Evolutionary conservation across 192 early-diverging fungal species (phyloP).

Genomic region (Backusella liffmaniae): DNA sequence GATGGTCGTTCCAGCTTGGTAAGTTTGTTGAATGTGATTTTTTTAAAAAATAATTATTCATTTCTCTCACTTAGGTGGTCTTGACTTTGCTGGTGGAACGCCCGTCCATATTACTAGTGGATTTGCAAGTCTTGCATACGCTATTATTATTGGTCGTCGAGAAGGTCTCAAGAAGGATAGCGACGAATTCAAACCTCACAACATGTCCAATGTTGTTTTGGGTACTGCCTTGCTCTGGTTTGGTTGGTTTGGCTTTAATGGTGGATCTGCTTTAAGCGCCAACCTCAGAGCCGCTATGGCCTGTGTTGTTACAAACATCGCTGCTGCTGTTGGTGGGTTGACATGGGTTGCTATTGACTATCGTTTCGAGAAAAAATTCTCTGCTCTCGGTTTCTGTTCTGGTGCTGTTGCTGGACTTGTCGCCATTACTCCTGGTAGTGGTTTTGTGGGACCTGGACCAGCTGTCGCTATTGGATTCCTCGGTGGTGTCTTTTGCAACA

Average conservation of each 20-base stretch:
- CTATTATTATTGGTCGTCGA: constrained; percentile 83
- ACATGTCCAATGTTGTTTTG: constrained; percentile 89
- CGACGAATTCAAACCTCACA: constrained; percentile 80
- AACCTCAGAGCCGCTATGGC: constrained; percentile 89
- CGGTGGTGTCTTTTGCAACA: constrained; percentile 75
- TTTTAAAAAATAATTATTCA: not conserved
- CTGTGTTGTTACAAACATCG: constrained; percentile 80
- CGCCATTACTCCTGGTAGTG: constrained; percentile 89
- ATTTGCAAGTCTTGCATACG: constrained; percentile 85
- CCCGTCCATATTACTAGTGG: constrained; percentile 94
- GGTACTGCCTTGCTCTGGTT: constrained; percentile 26
- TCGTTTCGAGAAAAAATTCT: constrained; percentile 77
- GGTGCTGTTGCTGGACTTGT: constrained; percentile 92
- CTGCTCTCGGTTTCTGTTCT: constrained; percentile 91
- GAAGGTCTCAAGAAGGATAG: constrained; percentile 56
- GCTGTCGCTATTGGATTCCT: constrained; percentile 78
- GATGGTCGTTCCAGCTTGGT: constrained; percentile 83
- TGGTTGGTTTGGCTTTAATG: constrained; percentile 78
- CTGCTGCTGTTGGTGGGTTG: constrained; percentile 77
- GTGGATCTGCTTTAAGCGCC: constrained; percentile 76
- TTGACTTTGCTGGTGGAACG: constrained; percentile 97
- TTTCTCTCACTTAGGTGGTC: constrained; percentile 26
- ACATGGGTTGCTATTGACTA: constrained; percentile 85
- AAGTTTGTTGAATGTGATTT: not conserved
- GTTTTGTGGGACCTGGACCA: constrained; percentile 83